Evolutionary conservation across 1,284 basidiomycete species (phyloP), one percentile per base, ranked within the genome.

Genomic region (Malassezia vespertilionis): DNA sequence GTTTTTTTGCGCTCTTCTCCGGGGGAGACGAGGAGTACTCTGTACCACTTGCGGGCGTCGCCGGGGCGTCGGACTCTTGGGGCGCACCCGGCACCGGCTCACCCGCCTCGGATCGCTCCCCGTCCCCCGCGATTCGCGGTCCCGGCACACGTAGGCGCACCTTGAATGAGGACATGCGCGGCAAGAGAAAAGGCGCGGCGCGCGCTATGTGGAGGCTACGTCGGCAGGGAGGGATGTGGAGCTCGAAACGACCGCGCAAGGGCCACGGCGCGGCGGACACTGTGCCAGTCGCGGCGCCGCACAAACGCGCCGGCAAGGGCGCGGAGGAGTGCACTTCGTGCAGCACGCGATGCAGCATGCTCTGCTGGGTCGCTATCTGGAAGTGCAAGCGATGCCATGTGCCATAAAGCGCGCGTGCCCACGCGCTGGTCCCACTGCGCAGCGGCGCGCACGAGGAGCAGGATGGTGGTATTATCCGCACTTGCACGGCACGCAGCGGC

Each of bases 81-180:
- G 38, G 28, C 32, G 20, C 26, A 32, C 27, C 14, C 15, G 39
- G 34, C n/a, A 23, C 24, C n/a, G 35, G n/a, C 31, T 34, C 44
- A 1, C 22, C 21, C 32, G 38, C 10, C 24, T 41, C 45, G 6
- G 27, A n/a, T n/a, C n/a, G 5, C 27, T 40, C 38, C 12, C 3
- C 14, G 18, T 18, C 18, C 18, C 3, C 17, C 7, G 23, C 15
- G n/a, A n/a, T n/a, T n/a, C 14, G 24, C 26, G 12, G 5, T 5
- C 31, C 11, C 27, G 48, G 48, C 42, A 51, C 44, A 33, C 48
- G 48, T 33, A 44, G 38, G n/a, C 28, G 31, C 28, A 51, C 48
- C 39, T 51, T 44, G 31, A 45, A 44, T 12, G 33, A 26, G 36
- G 48, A 44, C 38, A 51, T 51, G 21, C 17, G 12, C 22, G 20